Percentiles rank a stretch among this genome's conserved stretches.
Conservation (phyloP, 306 rosid species). For the Albizia julibrissin region DNA sequence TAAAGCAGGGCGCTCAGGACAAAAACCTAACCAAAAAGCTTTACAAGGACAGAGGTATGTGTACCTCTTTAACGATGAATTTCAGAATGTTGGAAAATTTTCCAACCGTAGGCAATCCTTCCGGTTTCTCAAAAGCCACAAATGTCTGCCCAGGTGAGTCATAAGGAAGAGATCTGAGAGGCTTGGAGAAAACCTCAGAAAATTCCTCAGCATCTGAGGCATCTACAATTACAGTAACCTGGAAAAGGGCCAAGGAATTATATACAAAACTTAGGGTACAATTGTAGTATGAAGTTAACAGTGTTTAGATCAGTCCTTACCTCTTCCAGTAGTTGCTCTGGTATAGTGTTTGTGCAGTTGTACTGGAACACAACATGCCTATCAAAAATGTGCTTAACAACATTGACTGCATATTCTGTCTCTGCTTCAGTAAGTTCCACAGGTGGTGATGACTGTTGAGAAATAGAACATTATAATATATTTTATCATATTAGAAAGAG, state of each 20-base stretch:
- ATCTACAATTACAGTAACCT: conserved; percentile 85
- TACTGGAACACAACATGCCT: conserved; percentile 89
- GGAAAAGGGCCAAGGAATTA: conserved; percentile 38
- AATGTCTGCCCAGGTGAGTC: conserved; percentile 92
- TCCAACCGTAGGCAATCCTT: conserved; percentile 74
- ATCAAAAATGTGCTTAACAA: conserved; percentile 91
- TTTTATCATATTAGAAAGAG: background rate
- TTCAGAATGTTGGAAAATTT: conserved; percentile 79
- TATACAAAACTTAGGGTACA: conserved; percentile 24
- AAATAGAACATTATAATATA: conserved; percentile 35
- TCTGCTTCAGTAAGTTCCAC: conserved; percentile 98
- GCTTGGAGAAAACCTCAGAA: conserved; percentile 69
- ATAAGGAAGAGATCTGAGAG: conserved; percentile 90
- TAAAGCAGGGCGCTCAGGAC: conserved; percentile 1
- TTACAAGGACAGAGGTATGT: conserved; percentile 11
- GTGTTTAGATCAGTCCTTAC: conserved; percentile 45
- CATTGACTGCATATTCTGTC: conserved; percentile 96
- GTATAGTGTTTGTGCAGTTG: conserved; percentile 97
- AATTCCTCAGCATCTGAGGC: conserved; percentile 94
- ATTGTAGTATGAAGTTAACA: conserved; percentile 15
- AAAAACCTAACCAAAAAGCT: conserved; percentile 12
- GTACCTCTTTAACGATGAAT: conserved; percentile 93
- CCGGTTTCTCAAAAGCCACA: conserved; percentile 91
- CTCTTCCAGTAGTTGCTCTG: conserved; percentile 89
- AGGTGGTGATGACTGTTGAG: conserved; percentile 85